Percentiles rank a stretch among this genome's conserved stretches.
phyloP scores from a whole-genome alignment of 345 rosid genomes.

The Eucalyptus regnans region DNA sequence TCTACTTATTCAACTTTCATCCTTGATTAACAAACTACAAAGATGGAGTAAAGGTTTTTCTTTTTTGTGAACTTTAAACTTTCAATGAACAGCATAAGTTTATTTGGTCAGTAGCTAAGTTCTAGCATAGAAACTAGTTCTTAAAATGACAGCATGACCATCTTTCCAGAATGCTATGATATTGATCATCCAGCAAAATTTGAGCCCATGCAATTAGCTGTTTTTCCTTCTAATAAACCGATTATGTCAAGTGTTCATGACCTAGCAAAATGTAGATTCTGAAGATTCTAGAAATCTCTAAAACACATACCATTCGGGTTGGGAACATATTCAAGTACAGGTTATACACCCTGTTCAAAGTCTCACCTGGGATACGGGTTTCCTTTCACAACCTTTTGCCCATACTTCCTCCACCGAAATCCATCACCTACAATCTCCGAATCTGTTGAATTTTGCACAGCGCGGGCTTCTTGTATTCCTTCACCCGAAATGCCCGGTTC shows the following conservation, averaged over 20 bases:
- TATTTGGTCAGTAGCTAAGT: neutral
- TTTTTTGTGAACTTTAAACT: neutral
- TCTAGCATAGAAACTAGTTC: neutral
- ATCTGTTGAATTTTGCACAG: conserved; percentile 41
- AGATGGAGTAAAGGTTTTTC: neutral
- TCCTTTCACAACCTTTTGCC: conserved; percentile 95
- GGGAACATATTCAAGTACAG: neutral
- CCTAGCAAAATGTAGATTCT: neutral
- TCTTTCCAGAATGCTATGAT: neutral
- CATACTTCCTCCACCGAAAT: conserved; percentile 97
- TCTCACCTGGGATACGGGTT: conserved; percentile 82
- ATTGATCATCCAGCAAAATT: neutral
- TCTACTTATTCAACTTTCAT: neutral
- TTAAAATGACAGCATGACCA: neutral
- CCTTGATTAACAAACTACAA: neutral
- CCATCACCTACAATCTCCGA: conserved; percentile 79
- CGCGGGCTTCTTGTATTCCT: conserved; percentile 20
- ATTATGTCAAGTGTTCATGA: neutral
- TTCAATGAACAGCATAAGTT: neutral
- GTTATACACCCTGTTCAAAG: neutral
- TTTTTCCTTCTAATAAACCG: neutral
- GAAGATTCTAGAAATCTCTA: neutral
- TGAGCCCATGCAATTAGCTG: neutral
- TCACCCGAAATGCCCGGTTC: conserved; percentile 37
- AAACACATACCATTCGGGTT: neutral